Percentiles rank a stretch among this genome's conserved stretches.
phyloP scores from a whole-genome alignment of 495 filamentous ascomycete species.

The Paragyromitra xinjiangensis region DNA sequence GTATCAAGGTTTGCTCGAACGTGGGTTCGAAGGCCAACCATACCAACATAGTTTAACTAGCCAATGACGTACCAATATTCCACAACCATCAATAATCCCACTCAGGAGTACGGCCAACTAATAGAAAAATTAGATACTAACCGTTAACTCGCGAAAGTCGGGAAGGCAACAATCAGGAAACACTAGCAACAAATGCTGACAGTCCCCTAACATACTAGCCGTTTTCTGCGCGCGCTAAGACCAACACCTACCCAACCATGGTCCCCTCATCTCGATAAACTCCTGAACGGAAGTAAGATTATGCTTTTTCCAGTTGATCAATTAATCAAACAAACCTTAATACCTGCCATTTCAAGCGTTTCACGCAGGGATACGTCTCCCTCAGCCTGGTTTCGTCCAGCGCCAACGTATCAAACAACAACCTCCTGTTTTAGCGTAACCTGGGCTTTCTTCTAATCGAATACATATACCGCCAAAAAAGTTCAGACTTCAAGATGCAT shows the following conservation, averaged over 20 bases:
- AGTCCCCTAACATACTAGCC: background rate
- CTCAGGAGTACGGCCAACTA: background rate
- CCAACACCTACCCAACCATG: background rate
- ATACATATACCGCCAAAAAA: conserved; percentile 6
- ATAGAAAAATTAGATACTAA: background rate
- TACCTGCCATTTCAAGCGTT: conserved; percentile 4
- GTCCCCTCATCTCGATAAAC: background rate
- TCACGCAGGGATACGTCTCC: conserved; percentile 30
- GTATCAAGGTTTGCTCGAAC: background rate
- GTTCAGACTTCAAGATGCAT: background rate
- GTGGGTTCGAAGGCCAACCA: too few species aligned
- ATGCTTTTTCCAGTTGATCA: background rate
- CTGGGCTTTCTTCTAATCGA: background rate
- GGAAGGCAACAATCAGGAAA: background rate
- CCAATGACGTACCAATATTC: background rate
- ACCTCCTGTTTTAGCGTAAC: conserved; percentile 33
- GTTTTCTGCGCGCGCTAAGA: conserved; percentile 20
- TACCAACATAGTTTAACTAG: too few species aligned
- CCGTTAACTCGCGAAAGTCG: background rate
- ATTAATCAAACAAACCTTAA: background rate
- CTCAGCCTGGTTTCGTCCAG: conserved; percentile 37
- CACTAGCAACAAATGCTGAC: background rate
- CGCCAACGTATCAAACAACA: conserved; percentile 42
- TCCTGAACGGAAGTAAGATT: background rate
- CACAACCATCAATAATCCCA: background rate